Percentiles rank a stretch among this genome's conserved stretches.
Evolutionary conservation across 1,284 basidiomycete genomes (phyloP).

Genomic region (Chondrostereum purpureum): DNA sequence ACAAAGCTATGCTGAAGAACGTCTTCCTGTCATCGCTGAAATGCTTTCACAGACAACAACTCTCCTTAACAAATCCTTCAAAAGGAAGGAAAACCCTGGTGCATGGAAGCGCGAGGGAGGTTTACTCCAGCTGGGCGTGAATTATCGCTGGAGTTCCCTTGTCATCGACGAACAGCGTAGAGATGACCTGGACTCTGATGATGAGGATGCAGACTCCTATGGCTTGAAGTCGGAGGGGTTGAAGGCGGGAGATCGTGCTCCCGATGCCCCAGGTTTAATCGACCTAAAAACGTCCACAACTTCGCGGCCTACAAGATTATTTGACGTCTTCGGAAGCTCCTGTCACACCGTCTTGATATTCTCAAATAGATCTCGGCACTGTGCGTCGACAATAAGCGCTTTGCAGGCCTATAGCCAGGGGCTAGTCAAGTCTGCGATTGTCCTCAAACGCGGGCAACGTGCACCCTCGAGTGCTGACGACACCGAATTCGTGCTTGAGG

Average conservation of each 20-base stretch:
- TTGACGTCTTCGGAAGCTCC: constrained; percentile 26
- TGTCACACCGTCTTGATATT: constrained; percentile 31
- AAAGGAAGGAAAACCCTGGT: constrained; percentile 5
- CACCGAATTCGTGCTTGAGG: constrained; percentile 28
- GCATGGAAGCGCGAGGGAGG: constrained; percentile 8
- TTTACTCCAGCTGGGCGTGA: constrained; percentile 22
- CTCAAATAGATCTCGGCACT: constrained; percentile 16
- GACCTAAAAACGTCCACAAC: constrained; percentile 14
- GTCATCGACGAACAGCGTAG: constrained; percentile 13
- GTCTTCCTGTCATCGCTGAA: constrained; percentile 29
- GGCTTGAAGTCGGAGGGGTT: constrained; percentile 23
- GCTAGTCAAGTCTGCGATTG: constrained; percentile 11
- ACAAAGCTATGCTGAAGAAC: constrained; percentile 28
- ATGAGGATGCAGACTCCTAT: constrained; percentile 19
- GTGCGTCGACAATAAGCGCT: constrained; percentile 1
- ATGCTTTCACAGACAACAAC: constrained; percentile 22
- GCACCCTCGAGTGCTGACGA: constrained; percentile 15
- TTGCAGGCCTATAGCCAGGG: constrained; percentile 9
- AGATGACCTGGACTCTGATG: neutral
- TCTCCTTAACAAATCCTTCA: constrained; percentile 15
- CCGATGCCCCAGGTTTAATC: constrained; percentile 32
- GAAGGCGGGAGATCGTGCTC: constrained; percentile 41
- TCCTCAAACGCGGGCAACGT: constrained; percentile 18
- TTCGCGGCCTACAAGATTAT: constrained; percentile 17
- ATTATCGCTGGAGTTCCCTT: constrained; percentile 25